Percentiles rank a stretch among this genome's conserved stretches.
Evolutionary conservation across 768 basidiomycete species (phyloP).

Genomic region (Trametes cubensis): DNA sequence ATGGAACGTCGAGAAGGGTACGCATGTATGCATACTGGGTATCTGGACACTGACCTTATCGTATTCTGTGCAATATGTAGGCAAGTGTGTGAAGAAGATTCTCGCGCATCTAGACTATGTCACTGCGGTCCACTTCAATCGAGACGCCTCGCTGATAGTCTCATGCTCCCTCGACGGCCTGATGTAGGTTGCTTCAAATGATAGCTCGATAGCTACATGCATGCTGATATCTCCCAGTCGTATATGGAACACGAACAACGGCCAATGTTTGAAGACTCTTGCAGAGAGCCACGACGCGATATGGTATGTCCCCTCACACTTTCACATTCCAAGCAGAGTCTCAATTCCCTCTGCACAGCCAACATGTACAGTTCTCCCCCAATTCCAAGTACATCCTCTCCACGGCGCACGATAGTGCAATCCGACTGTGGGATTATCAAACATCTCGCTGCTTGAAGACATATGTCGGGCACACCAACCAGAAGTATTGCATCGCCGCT

Average conservation of each 20-base stretch:
- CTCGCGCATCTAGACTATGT: conserved; percentile 95
- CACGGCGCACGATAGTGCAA: conserved; percentile 89
- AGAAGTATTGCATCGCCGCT: conserved; percentile 81
- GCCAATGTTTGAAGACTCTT: conserved; percentile 95
- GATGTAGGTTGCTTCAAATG: conserved; percentile 60
- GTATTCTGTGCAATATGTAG: conserved; percentile 42
- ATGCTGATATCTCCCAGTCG: conserved; percentile 55
- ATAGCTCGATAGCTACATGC: neutral
- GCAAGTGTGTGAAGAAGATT: conserved; percentile 81
- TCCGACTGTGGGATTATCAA: conserved; percentile 95
- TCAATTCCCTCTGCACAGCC: conserved; percentile 45
- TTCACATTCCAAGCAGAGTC: neutral
- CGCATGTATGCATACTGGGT: conserved; percentile 20
- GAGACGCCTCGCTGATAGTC: conserved; percentile 88
- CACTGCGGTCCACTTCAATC: conserved; percentile 91
- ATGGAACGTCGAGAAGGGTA: conserved; percentile 88
- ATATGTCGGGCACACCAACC: conserved; percentile 80
- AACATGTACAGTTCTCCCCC: conserved; percentile 92
- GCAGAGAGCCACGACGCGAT: conserved; percentile 87
- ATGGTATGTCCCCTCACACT: conserved; percentile 51
- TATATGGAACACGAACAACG: conserved; percentile 91
- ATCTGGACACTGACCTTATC: neutral
- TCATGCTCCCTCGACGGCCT: conserved; percentile 92
- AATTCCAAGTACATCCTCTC: conserved; percentile 95
- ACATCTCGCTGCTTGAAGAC: conserved; percentile 90